Evolutionary conservation across 768 basidiomycete species (phyloP).

Genomic region (Boletus bicolor): DNA sequence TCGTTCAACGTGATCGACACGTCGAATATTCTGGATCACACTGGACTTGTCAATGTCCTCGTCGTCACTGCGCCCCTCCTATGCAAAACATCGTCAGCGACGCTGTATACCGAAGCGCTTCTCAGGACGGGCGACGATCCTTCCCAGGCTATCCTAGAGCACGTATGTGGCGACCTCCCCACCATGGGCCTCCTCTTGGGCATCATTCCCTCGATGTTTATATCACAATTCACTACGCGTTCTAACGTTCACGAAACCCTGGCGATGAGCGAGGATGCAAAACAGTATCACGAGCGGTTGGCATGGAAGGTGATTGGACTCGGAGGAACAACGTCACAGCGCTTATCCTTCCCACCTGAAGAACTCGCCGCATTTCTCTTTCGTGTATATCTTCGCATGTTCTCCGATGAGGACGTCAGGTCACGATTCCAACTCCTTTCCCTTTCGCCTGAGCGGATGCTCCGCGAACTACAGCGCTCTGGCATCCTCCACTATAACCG

Average conservation of each 20-base stretch:
- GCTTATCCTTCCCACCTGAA: conserved; percentile 9
- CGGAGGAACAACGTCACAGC: background rate
- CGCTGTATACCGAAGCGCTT: conserved; percentile 29
- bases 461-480: background rate
- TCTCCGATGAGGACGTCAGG: conserved; percentile 21
- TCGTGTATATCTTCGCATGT: conserved; percentile 26
- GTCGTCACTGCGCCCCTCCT: conserved; percentile 24
- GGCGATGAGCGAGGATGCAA: background rate
- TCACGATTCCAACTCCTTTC: background rate
- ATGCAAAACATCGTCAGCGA: conserved; percentile 15
- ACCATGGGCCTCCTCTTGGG: conserved; percentile 27
- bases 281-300: conserved; percentile 25
- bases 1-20: conserved; percentile 33
- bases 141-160: conserved; percentile 15
- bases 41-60: conserved; percentile 28
- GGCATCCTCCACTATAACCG: conserved; percentile 44
- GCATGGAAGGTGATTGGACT: conserved; percentile 20
- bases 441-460: background rate
- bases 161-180: conserved; percentile 23
- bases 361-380: conserved; percentile 25
- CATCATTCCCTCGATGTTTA: conserved; percentile 19
- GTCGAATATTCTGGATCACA: conserved; percentile 27
- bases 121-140: conserved; percentile 12
- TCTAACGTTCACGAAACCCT: conserved; percentile 24
- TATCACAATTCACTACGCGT: conserved; percentile 24